These are phyloP conservation scores for Trichoderma lentiforme DNA, from an alignment of 2,329 filamentous ascomycete species.

Conservation along the genomic window DNA sequence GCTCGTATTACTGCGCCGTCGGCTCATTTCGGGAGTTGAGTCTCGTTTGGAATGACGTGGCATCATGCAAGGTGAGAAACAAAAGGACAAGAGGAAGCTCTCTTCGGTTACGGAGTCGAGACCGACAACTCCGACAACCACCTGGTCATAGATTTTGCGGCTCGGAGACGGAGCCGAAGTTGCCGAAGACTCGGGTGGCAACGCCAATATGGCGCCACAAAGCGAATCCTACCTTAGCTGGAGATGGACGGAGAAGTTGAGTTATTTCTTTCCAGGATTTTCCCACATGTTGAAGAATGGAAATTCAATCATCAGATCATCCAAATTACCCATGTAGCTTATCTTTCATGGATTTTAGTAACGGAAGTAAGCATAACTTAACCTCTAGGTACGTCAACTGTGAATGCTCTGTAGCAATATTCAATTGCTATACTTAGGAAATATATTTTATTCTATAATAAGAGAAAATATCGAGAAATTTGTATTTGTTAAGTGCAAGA, in stretches of 20 bases:
- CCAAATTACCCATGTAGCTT: neutral
- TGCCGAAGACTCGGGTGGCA: neutral
- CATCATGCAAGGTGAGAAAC: neutral
- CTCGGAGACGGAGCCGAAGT: neutral
- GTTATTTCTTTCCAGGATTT: neutral
- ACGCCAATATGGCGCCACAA: neutral
- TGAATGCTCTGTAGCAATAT: neutral
- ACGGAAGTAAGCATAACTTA: neutral
- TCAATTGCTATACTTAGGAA: neutral
- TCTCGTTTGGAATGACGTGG: neutral
- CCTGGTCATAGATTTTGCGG: neutral
- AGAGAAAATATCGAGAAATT: neutral
- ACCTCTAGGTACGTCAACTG: neutral
- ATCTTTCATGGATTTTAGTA: neutral
- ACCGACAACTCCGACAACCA: neutral
- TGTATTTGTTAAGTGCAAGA: neutral
- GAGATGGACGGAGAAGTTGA: neutral
- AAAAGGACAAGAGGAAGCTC: neutral
- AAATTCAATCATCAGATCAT: neutral
- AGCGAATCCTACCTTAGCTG: neutral
- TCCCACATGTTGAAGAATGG: neutral
- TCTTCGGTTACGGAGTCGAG: neutral
- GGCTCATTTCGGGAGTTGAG: neutral
- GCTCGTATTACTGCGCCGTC: neutral
- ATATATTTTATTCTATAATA: neutral